Percentiles rank a stretch among this genome's conserved stretches.
Evolutionary conservation across 352 stramenopile genomes (phyloP).

Genomic region (Paralagenidium karlingii): DNA sequence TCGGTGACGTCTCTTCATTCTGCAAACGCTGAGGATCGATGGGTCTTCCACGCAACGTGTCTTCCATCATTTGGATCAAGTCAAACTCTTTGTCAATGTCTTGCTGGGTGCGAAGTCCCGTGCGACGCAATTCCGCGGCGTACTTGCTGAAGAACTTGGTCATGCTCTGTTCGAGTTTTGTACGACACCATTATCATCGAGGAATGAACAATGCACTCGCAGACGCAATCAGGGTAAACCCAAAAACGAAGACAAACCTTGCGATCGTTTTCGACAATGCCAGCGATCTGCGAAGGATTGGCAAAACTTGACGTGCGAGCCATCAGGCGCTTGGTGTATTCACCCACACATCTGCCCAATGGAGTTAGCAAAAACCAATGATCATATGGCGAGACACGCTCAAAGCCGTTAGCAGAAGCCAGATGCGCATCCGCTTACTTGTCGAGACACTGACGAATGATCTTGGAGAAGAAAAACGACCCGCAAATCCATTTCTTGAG

Average conservation of each 20-base stretch:
- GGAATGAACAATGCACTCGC: not conserved
- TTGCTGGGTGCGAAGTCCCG: slow-evolving; percentile 42
- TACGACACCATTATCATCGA: not conserved
- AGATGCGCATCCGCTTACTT: no score
- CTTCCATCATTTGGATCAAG: slow-evolving; percentile 27
- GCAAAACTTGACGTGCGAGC: slow-evolving; percentile 44
- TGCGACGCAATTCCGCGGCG: slow-evolving; percentile 43
- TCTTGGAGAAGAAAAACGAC: slow-evolving; percentile 78
- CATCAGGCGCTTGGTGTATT: slow-evolving; percentile 49
- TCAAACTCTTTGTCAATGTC: slow-evolving; percentile 63
- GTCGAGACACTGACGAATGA: slow-evolving; percentile 62
- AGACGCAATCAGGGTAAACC: not conserved
- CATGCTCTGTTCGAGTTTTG: slow-evolving; percentile 23
- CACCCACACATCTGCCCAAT: slow-evolving; percentile 27
- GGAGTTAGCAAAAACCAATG: not conserved
- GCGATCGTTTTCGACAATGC: slow-evolving; percentile 43
- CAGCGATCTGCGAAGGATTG: slow-evolving; percentile 16
- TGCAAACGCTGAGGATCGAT: no score
- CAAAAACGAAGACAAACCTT: slow-evolving; percentile 16
- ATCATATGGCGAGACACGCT: not conserved
- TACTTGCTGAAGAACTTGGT: slow-evolving; percentile 64
- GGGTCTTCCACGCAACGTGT: slow-evolving; percentile 16
- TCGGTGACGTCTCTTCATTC: no score
- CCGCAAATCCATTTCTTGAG: slow-evolving; percentile 63
- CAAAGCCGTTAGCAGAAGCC: not conserved